Percentiles rank a stretch among this genome's conserved stretches.
These are phyloP conservation scores for Fomitopsis schrenkii DNA, from an alignment of 1,284 basidiomycete species.

Conservation along the genomic window DNA sequence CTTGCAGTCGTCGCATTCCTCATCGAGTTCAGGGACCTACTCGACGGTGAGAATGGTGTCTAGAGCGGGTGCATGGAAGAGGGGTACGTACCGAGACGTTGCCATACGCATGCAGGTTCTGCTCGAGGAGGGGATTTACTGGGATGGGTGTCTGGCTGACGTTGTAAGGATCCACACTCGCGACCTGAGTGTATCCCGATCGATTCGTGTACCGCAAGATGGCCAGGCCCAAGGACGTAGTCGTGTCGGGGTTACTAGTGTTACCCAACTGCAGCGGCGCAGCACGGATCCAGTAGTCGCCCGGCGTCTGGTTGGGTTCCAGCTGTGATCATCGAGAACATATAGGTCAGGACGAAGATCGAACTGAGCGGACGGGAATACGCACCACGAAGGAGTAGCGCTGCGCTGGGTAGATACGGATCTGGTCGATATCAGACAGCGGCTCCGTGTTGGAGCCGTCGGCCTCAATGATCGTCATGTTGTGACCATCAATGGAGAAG, in stretches of 20 bases:
- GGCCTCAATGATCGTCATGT: slow-evolving; percentile 33
- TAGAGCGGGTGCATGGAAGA: background rate
- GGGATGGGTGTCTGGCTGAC: slow-evolving; percentile 9
- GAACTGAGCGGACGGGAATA: background rate
- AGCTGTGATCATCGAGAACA: slow-evolving; percentile 3
- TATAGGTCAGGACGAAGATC: background rate
- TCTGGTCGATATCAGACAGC: slow-evolving; percentile 31
- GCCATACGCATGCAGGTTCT: slow-evolving; percentile 18
- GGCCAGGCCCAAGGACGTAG: slow-evolving; percentile 38
- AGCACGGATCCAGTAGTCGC: slow-evolving; percentile 21
- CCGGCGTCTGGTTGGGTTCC: slow-evolving; percentile 13
- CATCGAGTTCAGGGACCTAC: slow-evolving; percentile 3
- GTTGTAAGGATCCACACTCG: slow-evolving; percentile 26
- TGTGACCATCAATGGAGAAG: slow-evolving; percentile 33
- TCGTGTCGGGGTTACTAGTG: slow-evolving; percentile 27
- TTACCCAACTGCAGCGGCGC: slow-evolving; percentile 29
- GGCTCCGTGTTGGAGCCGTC: slow-evolving; percentile 31
- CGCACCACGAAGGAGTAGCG: slow-evolving; percentile 30
- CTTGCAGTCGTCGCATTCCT: slow-evolving; percentile 23
- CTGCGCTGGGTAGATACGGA: slow-evolving; percentile 36
- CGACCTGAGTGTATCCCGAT: slow-evolving; percentile 29
- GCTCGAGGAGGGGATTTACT: slow-evolving; percentile 23
- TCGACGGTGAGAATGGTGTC: slow-evolving; percentile 1
- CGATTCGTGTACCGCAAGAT: slow-evolving; percentile 53
- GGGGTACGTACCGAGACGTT: background rate